These are phyloP conservation scores for Xylaria curta DNA, from an alignment of 495 filamentous ascomycete genomes.

Conservation along the genomic window DNA sequence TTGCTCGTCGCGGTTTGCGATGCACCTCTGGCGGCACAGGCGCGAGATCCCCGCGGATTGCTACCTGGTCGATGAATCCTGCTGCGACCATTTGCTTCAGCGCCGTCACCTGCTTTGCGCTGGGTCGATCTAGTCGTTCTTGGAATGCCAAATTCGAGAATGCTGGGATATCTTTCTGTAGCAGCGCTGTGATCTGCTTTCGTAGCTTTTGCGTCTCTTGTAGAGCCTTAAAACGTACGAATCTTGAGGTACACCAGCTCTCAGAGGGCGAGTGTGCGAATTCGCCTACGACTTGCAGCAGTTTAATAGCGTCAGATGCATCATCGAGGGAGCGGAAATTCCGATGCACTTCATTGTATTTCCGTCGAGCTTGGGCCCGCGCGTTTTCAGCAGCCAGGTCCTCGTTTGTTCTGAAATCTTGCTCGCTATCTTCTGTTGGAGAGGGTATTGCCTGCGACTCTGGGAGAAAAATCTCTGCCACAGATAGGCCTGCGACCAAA, in stretches of 20 bases:
- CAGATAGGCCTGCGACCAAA: constrained; percentile 85
- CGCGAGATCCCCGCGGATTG: constrained; percentile 87
- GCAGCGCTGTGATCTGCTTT: constrained; percentile 78
- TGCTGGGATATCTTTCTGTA: constrained; percentile 74
- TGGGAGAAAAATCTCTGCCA: constrained; percentile 85
- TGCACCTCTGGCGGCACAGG: constrained; percentile 73
- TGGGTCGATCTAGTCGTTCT: constrained; percentile 71
- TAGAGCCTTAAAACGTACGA: constrained; percentile 83
- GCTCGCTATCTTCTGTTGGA: constrained; percentile 46
- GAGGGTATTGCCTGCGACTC: constrained; percentile 75
- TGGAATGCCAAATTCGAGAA: constrained; percentile 64
- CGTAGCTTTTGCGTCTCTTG: constrained; percentile 85
- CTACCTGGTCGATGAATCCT: constrained; percentile 94
- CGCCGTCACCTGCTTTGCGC: constrained; percentile 73
- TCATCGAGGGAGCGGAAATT: constrained; percentile 82
- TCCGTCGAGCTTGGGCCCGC: constrained; percentile 67
- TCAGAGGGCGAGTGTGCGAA: constrained; percentile 72
- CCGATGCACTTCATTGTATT: constrained; percentile 77
- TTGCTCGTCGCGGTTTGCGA: constrained; percentile 77
- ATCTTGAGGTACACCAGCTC: constrained; percentile 78
- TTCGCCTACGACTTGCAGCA: constrained; percentile 85
- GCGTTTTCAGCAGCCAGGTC: constrained; percentile 72
- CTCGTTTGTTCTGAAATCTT: constrained; percentile 65
- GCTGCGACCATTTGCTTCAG: constrained; percentile 90
- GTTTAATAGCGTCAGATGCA: constrained; percentile 86